A percentile compares a stretch with the other conserved stretches of the same genome.
These are phyloP conservation scores for Penicillium sp. DNA, from an alignment of 2,329 filamentous ascomycete genomes.

Conservation along the genomic window DNA sequence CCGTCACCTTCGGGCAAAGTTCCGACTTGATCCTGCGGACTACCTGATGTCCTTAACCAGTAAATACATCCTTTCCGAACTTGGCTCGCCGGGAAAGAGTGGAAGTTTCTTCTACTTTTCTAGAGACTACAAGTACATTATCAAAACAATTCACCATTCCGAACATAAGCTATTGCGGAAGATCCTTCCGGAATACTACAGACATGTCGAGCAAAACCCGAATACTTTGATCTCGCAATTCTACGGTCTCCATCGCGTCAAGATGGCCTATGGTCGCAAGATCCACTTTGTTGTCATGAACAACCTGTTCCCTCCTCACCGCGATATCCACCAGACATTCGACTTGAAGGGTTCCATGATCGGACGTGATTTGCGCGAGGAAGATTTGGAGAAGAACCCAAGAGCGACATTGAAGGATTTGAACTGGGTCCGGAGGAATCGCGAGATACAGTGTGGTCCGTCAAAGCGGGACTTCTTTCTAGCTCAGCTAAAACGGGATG, in stretches of 20 bases:
- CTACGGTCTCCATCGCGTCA: slow-evolving; percentile 91
- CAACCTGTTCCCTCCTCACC: slow-evolving; percentile 93
- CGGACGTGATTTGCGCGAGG: slow-evolving; percentile 81
- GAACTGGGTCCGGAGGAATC: slow-evolving; percentile 95
- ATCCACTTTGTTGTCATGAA: slow-evolving; percentile 99
- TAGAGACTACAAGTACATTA: slow-evolving; percentile 98
- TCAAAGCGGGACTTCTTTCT: no score
- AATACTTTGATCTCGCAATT: slow-evolving; percentile 97
- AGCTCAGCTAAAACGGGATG: no score
- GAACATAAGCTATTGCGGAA: slow-evolving; percentile 52
- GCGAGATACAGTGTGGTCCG: no score
- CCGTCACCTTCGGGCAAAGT: slow-evolving; percentile 75
- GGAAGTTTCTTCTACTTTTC: slow-evolving; percentile 99
- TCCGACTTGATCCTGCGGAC: slow-evolving; percentile 88
- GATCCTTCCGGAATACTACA: slow-evolving; percentile 74
- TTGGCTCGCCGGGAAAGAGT: slow-evolving; percentile 94
- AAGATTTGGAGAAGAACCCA: slow-evolving; percentile 77
- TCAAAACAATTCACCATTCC: slow-evolving; percentile 96
- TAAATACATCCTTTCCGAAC: slow-evolving; percentile 95
- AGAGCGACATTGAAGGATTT: slow-evolving; percentile 90
- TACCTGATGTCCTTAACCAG: slow-evolving; percentile 96
- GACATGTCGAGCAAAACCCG: slow-evolving; percentile 83
- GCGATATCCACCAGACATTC: slow-evolving; percentile 94
- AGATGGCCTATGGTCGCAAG: slow-evolving; percentile 95
- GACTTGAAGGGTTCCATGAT: slow-evolving; percentile 95